Evolutionary conservation across 345 rosid species (phyloP).

Genomic region (Eucalyptus tenuipes): DNA sequence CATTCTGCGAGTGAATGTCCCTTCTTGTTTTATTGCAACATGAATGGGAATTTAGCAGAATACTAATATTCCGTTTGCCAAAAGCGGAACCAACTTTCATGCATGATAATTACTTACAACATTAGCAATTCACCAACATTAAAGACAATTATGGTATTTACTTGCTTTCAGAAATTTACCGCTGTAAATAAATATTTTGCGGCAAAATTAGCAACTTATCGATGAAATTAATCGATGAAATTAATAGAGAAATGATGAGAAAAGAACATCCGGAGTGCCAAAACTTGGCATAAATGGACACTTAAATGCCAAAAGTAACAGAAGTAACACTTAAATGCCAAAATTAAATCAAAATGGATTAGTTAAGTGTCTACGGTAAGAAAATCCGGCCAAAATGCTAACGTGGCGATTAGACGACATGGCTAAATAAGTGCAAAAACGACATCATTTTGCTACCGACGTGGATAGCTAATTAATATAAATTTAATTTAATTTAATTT

Average conservation of each 20-base stretch:
- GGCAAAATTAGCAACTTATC: not conserved
- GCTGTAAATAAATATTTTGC: not conserved
- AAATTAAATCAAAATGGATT: too few species aligned
- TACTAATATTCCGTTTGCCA: not conserved
- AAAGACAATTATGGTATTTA: not conserved
- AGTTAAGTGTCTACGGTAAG: too few species aligned
- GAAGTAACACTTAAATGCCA: too few species aligned
- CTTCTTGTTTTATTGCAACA: not conserved
- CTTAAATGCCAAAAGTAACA: too few species aligned
- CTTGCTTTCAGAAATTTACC: not conserved
- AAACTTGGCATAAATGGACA: accelerated
- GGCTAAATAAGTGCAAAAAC: too few species aligned
- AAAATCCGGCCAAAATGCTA: too few species aligned
- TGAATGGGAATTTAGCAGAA: not conserved
- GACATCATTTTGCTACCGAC: accelerated
- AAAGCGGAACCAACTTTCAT: not conserved
- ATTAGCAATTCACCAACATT: not conserved
- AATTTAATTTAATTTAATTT: too few species aligned
- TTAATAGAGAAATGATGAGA: too few species aligned
- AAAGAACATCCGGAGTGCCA: accelerated
- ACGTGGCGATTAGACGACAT: too few species aligned
- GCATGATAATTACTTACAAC: not conserved
- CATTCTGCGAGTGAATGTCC: not conserved
- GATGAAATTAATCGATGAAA: too few species aligned
- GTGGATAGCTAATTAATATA: too few species aligned